These are phyloP conservation scores for Aspergillus cavernicola DNA, from an alignment of 495 filamentous ascomycete genomes.

Conservation along the genomic window DNA sequence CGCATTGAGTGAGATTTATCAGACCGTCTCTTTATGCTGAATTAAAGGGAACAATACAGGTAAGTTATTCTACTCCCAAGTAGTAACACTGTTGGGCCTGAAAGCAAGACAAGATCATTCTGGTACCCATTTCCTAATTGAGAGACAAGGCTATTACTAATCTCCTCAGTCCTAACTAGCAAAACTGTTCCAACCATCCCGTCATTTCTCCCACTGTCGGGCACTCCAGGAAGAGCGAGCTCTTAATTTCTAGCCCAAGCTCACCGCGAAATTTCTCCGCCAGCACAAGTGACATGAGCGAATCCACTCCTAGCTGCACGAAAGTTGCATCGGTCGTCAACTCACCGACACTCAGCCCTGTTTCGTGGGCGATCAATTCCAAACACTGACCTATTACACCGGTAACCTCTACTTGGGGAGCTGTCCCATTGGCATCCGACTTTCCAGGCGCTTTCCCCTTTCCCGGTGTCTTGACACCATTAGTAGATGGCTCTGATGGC, in stretches of 20 bases:
- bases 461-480: background rate
- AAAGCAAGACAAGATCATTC: no score
- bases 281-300: constrained; percentile 39
- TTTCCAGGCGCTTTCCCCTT: background rate
- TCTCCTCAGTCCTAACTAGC: background rate
- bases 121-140: background rate
- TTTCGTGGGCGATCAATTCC: constrained; percentile 14
- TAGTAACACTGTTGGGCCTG: no score
- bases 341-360: constrained; percentile 6
- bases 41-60: no score
- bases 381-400: constrained; percentile 3
- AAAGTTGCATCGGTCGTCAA: constrained; percentile 13
- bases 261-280: constrained; percentile 31
- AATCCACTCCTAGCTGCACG: constrained; percentile 21
- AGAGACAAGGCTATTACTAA: background rate
- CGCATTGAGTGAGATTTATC: no score
- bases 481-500: background rate
- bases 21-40: no score
- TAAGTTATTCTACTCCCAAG: no score
- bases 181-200: constrained; percentile 19
- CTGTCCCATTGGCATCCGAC: background rate
- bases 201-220: constrained; percentile 38
- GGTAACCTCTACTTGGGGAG: background rate
- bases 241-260: constrained; percentile 34
- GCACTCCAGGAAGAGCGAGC: constrained; percentile 39